Evolutionary conservation across 306 rosid genomes (phyloP), one percentile per base, ranked within the genome.

Genomic region (Cajanus cajan): DNA sequence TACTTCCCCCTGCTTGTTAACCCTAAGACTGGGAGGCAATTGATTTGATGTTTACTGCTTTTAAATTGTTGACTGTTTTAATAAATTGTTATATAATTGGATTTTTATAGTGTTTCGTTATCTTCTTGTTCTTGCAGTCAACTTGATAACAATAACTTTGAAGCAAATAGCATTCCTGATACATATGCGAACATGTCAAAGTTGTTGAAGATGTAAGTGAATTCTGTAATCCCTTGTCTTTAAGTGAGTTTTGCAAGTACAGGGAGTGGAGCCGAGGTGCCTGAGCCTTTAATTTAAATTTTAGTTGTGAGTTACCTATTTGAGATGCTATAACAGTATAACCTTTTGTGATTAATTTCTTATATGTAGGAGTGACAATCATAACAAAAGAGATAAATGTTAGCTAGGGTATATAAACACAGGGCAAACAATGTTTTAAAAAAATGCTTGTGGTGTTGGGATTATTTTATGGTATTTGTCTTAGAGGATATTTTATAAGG

Each of bases 91-190:
- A 22, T 59, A 12, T 51, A 45, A 14, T 69, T 28, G 18, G 50
- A 63, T 43, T 80, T 44, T 52, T 45, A 21, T 72, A 66, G 40
- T 62, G 33, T 48, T 84, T 70, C 43, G 62, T 61, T 52, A 47
- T 73, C 44, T 76, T 86, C 68, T 68, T 86, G 62, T 61, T 71
- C 74, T 82, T 88, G 89, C 90, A 95, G 98, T 73, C 98, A 95
- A 78, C 88, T 93, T 73, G 98, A 95, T 86, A 92, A 92, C 87
- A 95, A 95, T 84, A 82, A 95, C 86, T 92, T 95, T 50, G 76
- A 19, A 0, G 98, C 93, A 75, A 63, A 37, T 79, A 80, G 44
- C 39, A 92, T 95, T 90, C 98, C 98, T 28, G 82, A 73, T 43
- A 16, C 93, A 15, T 95, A 86, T 77, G 83, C 82, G 57, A 85